phyloP scores from a whole-genome alignment of 2,329 filamentous ascomycete genomes.

The Lasiodiplodia sp. region DNA sequence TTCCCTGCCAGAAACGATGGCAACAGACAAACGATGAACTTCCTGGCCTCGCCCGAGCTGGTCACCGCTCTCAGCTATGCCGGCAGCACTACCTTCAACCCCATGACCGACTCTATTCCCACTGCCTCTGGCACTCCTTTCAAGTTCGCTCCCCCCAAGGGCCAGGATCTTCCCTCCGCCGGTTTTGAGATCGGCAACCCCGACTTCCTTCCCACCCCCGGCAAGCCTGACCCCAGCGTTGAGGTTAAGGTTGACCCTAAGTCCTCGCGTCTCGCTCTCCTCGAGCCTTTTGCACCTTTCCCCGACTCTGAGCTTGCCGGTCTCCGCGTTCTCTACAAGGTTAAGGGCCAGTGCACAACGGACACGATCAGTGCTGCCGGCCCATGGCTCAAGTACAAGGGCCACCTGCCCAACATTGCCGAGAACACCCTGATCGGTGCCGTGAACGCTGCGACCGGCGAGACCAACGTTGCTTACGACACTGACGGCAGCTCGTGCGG shows the following conservation, averaged over 20 bases:
- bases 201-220: slow-evolving; percentile 74
- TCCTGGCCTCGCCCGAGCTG: slow-evolving; percentile 93
- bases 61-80: slow-evolving; percentile 96
- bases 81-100: slow-evolving; percentile 93
- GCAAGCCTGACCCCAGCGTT: slow-evolving; percentile 72
- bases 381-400: slow-evolving; percentile 99
- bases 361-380: slow-evolving; percentile 98
- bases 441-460: slow-evolving; percentile 87
- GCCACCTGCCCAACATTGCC: slow-evolving; percentile 95
- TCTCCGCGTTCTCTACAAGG: slow-evolving; percentile 91
- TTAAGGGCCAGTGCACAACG: slow-evolving; percentile 97
- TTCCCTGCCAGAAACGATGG: slow-evolving; percentile 97
- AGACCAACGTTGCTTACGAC: slow-evolving; percentile 93
- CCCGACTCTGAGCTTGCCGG: slow-evolving; percentile 75
- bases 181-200: slow-evolving; percentile 85
- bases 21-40: slow-evolving; percentile 97
- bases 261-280: slow-evolving; percentile 87
- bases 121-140: slow-evolving; percentile 83
- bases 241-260: slow-evolving; percentile 81
- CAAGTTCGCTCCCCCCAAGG: slow-evolving; percentile 78
- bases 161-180: slow-evolving; percentile 66
- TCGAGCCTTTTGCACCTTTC: slow-evolving; percentile 90
- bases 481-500: slow-evolving; percentile 74
- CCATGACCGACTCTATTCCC: slow-evolving; percentile 82
- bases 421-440: slow-evolving; percentile 98